Percentiles rank a stretch among this genome's conserved stretches.
Conservation (phyloP, 108 stramenopile species). For the Seminavis robusta region DNA sequence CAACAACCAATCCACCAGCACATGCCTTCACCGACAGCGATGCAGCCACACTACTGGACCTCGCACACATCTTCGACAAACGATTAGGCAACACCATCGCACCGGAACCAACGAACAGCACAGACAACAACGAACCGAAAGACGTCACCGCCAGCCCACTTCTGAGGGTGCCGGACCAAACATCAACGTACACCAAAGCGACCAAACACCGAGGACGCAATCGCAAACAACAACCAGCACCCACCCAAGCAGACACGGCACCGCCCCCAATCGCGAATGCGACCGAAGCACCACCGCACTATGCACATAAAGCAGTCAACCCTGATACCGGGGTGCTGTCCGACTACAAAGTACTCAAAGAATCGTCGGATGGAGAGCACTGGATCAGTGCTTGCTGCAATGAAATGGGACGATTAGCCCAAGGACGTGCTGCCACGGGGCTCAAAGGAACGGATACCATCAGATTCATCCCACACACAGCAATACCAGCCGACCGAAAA, state of each 20-base stretch:
- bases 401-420: constrained; percentile 34
- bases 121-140: not conserved
- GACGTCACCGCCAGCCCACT: not conserved
- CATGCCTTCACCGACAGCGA: too few species aligned
- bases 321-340: constrained; percentile 13
- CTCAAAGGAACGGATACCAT: constrained; percentile 23
- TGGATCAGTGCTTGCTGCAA: constrained; percentile 19
- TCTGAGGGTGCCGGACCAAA: too few species aligned
- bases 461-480: constrained; percentile 16
- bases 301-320: constrained; percentile 19
- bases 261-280: too few species aligned
- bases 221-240: too few species aligned
- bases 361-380: not conserved
- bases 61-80: too few species aligned
- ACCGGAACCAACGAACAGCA: too few species aligned
- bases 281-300: too few species aligned
- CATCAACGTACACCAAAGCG: not conserved
- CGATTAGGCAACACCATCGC: too few species aligned
- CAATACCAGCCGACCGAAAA: constrained; percentile 8
- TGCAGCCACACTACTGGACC: too few species aligned
- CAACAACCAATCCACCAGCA: not conserved
- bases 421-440: constrained; percentile 16
- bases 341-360: constrained; percentile 16
- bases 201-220: too few species aligned
- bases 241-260: too few species aligned